Evolutionary conservation across 495 filamentous ascomycete species (phyloP), one percentile per base, ranked within the genome.

Genomic region (Margaritispora aquatica): DNA sequence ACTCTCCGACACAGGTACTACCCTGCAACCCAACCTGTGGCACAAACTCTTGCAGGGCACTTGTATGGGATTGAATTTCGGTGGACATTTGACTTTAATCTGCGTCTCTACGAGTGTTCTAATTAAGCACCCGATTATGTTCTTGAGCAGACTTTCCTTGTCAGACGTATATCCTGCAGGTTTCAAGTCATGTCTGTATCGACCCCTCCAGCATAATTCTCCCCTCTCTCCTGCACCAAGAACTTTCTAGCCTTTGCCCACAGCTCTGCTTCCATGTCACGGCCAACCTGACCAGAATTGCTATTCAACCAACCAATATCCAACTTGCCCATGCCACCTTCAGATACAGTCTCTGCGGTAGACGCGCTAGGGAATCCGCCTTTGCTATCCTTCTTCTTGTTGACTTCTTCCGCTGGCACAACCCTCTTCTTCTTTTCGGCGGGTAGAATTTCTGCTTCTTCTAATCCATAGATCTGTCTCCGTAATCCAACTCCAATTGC

Each of bases 261-360:
- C 53, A 94, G 66, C 73, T 94, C 89, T 13, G 80, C 79, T 68
- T 94, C 89, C 78, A 88, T 90, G 58, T 88, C 85, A 65, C 81
- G 84, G 44, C 84, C 88, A 17, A 92, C 85, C 27, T 83, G 85
- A 62, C 87, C 84, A 59, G 86, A 87, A 58, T 89, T 81, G 71
- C 87, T 88, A 65, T 96, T 96, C 66, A 96, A 73, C 83, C 85
- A 87, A 52, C 90, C 90, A 15, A 94, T 83, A 70, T 96, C 91
- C 24, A 68, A 46, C 24, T 64, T 66, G 1, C 62, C 62, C 57
- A 65, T 58, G 2, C 55, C 58, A 19, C 54, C 36, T 9, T 65
- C 63, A 8, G 8, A 24, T 17, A 36, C 20, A 2, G 27, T 29
- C 21, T 36, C 20, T 23, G 29, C 13, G 20, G 52, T 1, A 36